Conservation (phyloP, 352 stramenopile genomes). For the Peronospora belbahrii region DNA sequence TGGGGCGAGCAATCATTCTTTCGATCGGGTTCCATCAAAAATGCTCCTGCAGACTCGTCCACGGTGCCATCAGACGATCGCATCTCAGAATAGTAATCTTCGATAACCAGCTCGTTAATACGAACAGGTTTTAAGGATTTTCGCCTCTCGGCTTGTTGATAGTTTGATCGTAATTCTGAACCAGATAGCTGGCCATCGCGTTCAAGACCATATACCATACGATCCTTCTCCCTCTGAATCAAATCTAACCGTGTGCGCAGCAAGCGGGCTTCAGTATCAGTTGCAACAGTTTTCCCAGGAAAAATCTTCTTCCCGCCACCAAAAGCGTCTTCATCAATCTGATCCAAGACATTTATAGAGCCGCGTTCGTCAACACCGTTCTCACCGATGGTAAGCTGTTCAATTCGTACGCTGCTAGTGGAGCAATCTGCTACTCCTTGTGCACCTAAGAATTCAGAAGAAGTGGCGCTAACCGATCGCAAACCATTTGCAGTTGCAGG, state of each 20-base stretch:
- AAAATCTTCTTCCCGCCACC: constrained; percentile 60
- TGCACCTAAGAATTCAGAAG: constrained; percentile 9
- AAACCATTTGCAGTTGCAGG: constrained; percentile 20
- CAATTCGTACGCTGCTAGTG: constrained; percentile 21
- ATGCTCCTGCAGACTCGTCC: constrained; percentile 34
- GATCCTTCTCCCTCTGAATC: constrained; percentile 72
- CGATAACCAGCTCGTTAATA: constrained; percentile 82
- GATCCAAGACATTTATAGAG: constrained; percentile 49
- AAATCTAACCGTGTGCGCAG: constrained; percentile 63
- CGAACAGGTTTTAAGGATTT: constrained; percentile 33
- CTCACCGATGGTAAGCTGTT: constrained; percentile 16
- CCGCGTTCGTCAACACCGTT: constrained; percentile 3
- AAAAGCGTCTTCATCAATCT: constrained; percentile 81
- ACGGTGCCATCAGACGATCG: constrained; percentile 7
- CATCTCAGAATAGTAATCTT: constrained; percentile 70
- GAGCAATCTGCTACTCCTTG: constrained; percentile 13
- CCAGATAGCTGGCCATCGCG: constrained; percentile 53
- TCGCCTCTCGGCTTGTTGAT: constrained; percentile 38
- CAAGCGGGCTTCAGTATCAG: constrained; percentile 77
- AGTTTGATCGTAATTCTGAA: constrained; percentile 43
- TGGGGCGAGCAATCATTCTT: not conserved
- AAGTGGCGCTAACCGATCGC: constrained; percentile 17
- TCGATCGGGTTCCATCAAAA: constrained; percentile 46
- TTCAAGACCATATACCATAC: constrained; percentile 33
- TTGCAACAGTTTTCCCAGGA: constrained; percentile 45